Evolutionary conservation across 2,329 filamentous ascomycete species (phyloP).

Genomic region (Fusarium veterinarium): DNA sequence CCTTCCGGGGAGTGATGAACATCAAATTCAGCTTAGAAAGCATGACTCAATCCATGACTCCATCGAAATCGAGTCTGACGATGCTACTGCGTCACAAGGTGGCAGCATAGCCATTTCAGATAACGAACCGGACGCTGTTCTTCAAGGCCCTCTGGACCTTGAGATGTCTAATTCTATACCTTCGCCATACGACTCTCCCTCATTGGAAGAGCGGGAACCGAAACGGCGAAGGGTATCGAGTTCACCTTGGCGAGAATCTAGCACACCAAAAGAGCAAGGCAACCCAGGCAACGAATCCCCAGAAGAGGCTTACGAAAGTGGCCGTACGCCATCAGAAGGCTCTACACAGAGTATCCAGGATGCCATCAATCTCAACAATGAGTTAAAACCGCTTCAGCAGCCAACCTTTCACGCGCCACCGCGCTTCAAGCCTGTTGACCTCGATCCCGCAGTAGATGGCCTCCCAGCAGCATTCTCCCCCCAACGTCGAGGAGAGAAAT

Average conservation of each 20-base stretch:
- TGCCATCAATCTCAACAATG: slow-evolving; percentile 22
- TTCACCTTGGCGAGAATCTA: slow-evolving; percentile 39
- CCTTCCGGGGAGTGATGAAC: slow-evolving; percentile 4
- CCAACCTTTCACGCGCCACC: slow-evolving; percentile 54
- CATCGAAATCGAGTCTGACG: slow-evolving; percentile 47
- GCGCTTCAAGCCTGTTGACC: slow-evolving; percentile 52
- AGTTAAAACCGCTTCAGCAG: slow-evolving; percentile 44
- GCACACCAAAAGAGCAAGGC: slow-evolving; percentile 4
- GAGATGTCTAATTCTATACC: slow-evolving; percentile 12
- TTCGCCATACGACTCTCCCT: slow-evolving; percentile 6
- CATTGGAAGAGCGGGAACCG: slow-evolving; percentile 32
- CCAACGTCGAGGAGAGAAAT: slow-evolving; percentile 51
- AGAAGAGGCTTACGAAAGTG: background rate
- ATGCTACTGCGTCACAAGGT: slow-evolving; percentile 29
- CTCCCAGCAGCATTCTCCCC: slow-evolving; percentile 51
- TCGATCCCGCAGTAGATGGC: slow-evolving; percentile 35
- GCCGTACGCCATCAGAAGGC: slow-evolving; percentile 14
- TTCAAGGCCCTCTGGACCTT: slow-evolving; percentile 4
- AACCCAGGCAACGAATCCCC: background rate
- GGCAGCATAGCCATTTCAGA: slow-evolving; percentile 2
- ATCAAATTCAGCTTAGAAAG: slow-evolving; percentile 6
- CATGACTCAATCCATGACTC: slow-evolving; percentile 37
- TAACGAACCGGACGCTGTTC: slow-evolving; percentile 1
- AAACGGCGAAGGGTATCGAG: slow-evolving; percentile 48
- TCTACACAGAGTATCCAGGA: slow-evolving; percentile 28